These are phyloP conservation scores for Wickerhamomyces ciferrii DNA, from an alignment of 805 yeast species.

Conservation along the genomic window DNA sequence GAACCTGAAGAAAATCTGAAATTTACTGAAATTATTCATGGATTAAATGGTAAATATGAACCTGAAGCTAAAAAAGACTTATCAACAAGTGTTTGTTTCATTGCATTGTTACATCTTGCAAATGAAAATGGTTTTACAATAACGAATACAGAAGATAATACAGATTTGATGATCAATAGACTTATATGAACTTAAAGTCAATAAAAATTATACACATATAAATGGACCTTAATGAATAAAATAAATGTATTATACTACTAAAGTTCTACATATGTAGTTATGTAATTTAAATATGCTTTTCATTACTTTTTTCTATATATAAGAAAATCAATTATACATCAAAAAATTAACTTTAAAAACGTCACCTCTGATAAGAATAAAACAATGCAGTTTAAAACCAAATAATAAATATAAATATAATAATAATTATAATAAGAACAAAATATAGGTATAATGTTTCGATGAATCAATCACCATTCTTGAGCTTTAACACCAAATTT, in stretches of 20 bases:
- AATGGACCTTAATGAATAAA: background rate
- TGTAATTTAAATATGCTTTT: background rate
- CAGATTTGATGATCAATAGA: slow-evolving; percentile 15
- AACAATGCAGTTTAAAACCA: background rate
- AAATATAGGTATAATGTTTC: background rate
- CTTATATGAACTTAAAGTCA: background rate
- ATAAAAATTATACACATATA: background rate
- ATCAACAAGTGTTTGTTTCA: slow-evolving; percentile 82
- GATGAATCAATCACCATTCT: slow-evolving; percentile 51
- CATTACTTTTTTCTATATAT: background rate
- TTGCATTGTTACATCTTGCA: slow-evolving; percentile 78
- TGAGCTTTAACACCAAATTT: slow-evolving; percentile 62
- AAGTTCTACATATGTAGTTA: background rate
- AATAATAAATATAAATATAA: slow-evolving; percentile 1
- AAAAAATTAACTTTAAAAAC: background rate
- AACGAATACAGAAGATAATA: slow-evolving; percentile 27
- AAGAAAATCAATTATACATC: background rate
- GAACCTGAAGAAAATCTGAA: slow-evolving; percentile 4
- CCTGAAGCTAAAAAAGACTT: slow-evolving; percentile 56
- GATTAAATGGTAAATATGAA: slow-evolving; percentile 47
- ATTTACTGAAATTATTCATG: slow-evolving; percentile 44
- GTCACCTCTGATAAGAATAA: background rate
- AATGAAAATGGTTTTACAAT: slow-evolving; percentile 75
- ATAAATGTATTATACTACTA: background rate
- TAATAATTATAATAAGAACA: background rate